Percentiles rank a stretch among this genome's conserved stretches.
Evolutionary conservation across 306 rosid species (phyloP).

Genomic region (Quercus dentata): DNA sequence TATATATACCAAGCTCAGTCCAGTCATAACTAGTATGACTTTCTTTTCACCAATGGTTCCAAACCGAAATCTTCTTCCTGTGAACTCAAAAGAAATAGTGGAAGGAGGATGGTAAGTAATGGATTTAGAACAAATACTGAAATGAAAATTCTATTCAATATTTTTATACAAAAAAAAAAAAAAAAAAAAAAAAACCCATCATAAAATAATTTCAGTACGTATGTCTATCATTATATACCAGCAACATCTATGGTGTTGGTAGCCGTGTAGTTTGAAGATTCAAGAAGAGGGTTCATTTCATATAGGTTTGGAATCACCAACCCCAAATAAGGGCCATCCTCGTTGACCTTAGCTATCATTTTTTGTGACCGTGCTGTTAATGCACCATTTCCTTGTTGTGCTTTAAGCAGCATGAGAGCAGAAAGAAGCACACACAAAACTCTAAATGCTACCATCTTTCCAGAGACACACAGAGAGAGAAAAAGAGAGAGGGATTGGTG

Average conservation of each 20-base stretch:
- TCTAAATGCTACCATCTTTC: conserved; percentile 12
- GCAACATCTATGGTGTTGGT: conserved; percentile 32
- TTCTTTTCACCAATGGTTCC: conserved; percentile 24
- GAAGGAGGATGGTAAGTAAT: not conserved
- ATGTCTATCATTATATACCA: conserved; percentile 16
- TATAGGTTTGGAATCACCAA: conserved; percentile 49
- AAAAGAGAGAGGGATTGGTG: not conserved
- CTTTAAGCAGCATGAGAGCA: conserved; percentile 18
- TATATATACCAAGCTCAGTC: conserved; percentile 30
- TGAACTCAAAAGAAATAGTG: not conserved
- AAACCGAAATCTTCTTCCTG: conserved; percentile 41
- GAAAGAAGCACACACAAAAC: conserved; percentile 7
- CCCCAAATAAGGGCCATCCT: conserved; percentile 52
- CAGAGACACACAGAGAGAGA: not conserved
- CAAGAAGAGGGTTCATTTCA: conserved; percentile 52
- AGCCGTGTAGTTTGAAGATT: conserved; percentile 34
- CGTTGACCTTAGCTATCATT: conserved; percentile 23
- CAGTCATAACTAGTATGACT: conserved; percentile 35
- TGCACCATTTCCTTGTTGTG: conserved; percentile 30
- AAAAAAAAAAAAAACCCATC: too few relatives aligned
- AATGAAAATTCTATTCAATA: too few relatives aligned
- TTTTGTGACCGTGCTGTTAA: conserved; percentile 12
- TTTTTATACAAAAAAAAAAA: too few relatives aligned
- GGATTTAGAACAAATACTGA: too few relatives aligned
- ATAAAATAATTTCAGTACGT: not conserved